Evolutionary conservation across 1,284 basidiomycete species (phyloP).

Genomic region (Ceratobasidium sp.): DNA sequence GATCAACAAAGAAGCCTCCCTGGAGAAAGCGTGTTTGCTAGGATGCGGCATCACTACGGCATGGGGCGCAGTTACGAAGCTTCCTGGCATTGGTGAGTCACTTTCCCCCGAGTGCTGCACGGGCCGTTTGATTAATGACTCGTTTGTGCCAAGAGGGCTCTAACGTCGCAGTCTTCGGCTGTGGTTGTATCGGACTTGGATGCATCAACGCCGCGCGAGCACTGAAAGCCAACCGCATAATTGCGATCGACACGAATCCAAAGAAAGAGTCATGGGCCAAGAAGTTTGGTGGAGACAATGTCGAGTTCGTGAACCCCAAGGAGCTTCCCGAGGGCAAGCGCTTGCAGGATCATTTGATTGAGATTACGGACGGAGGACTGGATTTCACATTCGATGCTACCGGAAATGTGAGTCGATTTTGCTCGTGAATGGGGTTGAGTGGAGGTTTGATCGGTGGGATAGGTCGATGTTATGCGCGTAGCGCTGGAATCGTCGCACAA

Average conservation of each 20-base stretch:
- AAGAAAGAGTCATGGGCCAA: slow-evolving; percentile 89
- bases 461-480: slow-evolving; percentile 94
- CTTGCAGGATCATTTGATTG: slow-evolving; percentile 91
- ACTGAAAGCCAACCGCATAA: slow-evolving; percentile 88
- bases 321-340: slow-evolving; percentile 81
- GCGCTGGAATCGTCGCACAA: slow-evolving; percentile 99
- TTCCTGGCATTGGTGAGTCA: slow-evolving; percentile 79
- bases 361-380: slow-evolving; percentile 96
- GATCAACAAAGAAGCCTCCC: slow-evolving; percentile 86
- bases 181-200: slow-evolving; percentile 96
- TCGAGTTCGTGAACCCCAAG: slow-evolving; percentile 92
- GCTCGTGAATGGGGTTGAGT: background rate
- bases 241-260: slow-evolving; percentile 94
- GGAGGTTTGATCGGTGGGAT: background rate
- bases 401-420: slow-evolving; percentile 78
- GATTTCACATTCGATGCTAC: slow-evolving; percentile 99
- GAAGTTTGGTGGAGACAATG: slow-evolving; percentile 90
- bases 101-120: background rate
- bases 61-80: slow-evolving; percentile 89
- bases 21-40: slow-evolving; percentile 94
- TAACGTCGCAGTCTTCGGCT: slow-evolving; percentile 94
- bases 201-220: slow-evolving; percentile 86
- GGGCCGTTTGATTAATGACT: background rate
- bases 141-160: slow-evolving; percentile 73
- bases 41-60: slow-evolving; percentile 99